Conservation (phyloP, 2,329 filamentous ascomycete genomes). For the Chaetomium olivaceum region DNA sequence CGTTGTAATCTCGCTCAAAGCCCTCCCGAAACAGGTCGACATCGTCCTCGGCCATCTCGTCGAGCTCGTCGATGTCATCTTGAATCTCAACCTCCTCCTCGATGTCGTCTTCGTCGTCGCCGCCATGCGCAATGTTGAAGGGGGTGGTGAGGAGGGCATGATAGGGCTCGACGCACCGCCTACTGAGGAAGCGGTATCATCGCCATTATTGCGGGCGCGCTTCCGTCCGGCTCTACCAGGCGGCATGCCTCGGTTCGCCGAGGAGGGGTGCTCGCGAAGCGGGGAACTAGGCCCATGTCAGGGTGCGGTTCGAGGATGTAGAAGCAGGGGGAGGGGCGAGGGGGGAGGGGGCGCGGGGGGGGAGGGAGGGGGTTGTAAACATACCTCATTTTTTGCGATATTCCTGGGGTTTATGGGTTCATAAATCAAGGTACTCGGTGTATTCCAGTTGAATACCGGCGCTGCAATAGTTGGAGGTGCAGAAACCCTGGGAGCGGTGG, state of each 20-base stretch:
- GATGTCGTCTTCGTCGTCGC: constrained; percentile 70
- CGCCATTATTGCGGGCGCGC: constrained; percentile 54
- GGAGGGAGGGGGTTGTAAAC: constrained; percentile 8
- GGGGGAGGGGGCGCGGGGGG: no score
- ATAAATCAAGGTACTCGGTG: background rate
- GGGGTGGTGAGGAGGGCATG: constrained; percentile 66
- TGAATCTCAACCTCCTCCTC: constrained; percentile 72
- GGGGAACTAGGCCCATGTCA: constrained; percentile 66
- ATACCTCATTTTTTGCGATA: constrained; percentile 34
- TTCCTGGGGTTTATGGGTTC: background rate
- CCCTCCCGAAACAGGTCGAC: constrained; percentile 76
- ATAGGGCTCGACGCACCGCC: constrained; percentile 56
- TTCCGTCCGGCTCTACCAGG: constrained; percentile 53
- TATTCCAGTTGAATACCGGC: background rate
- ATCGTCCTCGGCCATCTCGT: constrained; percentile 79
- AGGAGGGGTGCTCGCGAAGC: constrained; percentile 75
- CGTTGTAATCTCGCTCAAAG: constrained; percentile 69
- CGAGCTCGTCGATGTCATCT: constrained; percentile 73
- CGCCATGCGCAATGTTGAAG: constrained; percentile 65
- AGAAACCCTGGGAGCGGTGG: constrained; percentile 7
- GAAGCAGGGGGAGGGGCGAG: background rate
- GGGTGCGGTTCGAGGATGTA: background rate
- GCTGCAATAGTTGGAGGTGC: constrained; percentile 18
- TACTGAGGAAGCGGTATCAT: constrained; percentile 54
- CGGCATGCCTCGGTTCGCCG: constrained; percentile 73